Evolutionary conservation across 352 stramenopile species (phyloP), one percentile per base, ranked within the genome.

Genomic region (Pythium oligandrum): DNA sequence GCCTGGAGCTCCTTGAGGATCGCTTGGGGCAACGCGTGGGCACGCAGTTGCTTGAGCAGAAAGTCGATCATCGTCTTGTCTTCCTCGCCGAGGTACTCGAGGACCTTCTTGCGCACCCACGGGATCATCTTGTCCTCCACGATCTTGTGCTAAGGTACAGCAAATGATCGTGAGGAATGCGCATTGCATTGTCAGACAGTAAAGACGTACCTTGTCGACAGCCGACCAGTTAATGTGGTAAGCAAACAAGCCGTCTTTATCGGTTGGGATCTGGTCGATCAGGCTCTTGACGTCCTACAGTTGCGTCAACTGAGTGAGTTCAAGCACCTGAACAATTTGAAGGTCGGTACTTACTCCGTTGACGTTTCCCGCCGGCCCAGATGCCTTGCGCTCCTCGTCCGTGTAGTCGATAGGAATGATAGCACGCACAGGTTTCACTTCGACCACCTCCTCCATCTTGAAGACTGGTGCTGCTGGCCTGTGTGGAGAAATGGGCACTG

Each of bases 1-100:
- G 62, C 57, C 12, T 57, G 40, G 3, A 83, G 49, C 34, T 79
- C 73, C 10, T 59, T 54, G 4, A 80, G 49, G 51, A 83, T 73
- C 33, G 51, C 56, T 7, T 63, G 12, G 3, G 73, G 40, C 3
- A 10, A 40, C 12, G 67, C 61, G 33, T 60, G 69, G 17, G 69
- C 40, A 4, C 33, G 12, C 6, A 83, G 57, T 46, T 83, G 74
- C 30, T 54, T 64, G 17, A 79, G 52, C n/a, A 83, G 57, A 42
- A 83, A 83, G 42, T 55, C 55, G 40, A 69, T 61, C 49, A 83
- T 70, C 31, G 73, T 68, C 32, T 57, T 51, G 35, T 83, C 73
- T 34, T 75, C 64, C 53, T 80, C 70, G 55, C 73, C 73, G 9
- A 83, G 43, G 57, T 83, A 83, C 57, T 80, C 70, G 57, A 66